These are phyloP conservation scores for Rhizophagus prolifer DNA, from an alignment of 192 early-diverging fungal genomes.

Conservation along the genomic window DNA sequence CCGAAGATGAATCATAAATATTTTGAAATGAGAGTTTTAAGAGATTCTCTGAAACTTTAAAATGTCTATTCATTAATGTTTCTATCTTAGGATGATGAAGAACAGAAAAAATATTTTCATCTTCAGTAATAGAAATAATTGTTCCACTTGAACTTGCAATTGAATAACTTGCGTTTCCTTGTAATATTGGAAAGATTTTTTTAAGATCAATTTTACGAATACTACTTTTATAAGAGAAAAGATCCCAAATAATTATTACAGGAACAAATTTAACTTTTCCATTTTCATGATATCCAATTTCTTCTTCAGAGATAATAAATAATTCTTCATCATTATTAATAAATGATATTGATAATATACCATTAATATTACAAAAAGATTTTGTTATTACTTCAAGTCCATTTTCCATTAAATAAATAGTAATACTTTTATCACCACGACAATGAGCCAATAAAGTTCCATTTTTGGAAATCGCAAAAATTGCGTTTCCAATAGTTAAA, in stretches of 20 bases:
- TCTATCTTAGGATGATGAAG: neutral
- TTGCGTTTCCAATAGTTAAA: neutral
- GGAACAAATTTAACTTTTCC: neutral
- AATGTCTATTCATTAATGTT: neutral
- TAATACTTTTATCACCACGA: neutral
- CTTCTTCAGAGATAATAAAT: neutral
- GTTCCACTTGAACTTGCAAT: neutral
- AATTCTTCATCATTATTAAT: neutral
- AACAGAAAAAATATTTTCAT: too few species aligned
- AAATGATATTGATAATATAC: neutral
- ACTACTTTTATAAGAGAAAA: neutral
- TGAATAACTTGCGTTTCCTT: neutral
- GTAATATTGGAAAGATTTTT: neutral
- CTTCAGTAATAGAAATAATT: neutral
- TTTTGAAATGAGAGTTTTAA: too few species aligned
- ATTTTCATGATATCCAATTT: neutral
- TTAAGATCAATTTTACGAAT: neutral
- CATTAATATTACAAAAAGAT: neutral
- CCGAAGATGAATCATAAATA: too few species aligned
- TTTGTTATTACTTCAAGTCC: neutral
- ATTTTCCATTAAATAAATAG: neutral
- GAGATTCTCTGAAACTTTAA: too few species aligned
- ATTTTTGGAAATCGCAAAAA: neutral
- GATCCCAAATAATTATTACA: neutral
- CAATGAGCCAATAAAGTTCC: neutral